phyloP scores from a whole-genome alignment of 169 alveolate genomes.

The Plasmodium berghei region DNA sequence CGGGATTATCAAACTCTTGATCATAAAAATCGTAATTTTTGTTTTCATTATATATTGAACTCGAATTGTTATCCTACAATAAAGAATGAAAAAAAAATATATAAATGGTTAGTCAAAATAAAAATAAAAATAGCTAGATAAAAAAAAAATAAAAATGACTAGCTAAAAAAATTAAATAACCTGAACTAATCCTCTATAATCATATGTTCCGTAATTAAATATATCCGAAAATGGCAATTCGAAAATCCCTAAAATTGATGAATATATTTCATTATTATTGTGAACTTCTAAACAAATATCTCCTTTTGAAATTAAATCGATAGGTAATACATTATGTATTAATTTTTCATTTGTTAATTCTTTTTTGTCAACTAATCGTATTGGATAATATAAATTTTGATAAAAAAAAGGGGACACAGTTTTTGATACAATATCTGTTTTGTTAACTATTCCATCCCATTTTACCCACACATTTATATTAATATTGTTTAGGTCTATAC shows the following conservation, averaged over 20 bases:
- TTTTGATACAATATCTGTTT: conserved; percentile 80
- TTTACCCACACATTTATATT: conserved; percentile 90
- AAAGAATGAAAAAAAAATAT: neutral
- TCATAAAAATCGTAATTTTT: conserved; percentile 18
- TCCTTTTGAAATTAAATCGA: conserved; percentile 89
- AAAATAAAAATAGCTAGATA: neutral
- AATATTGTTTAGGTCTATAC: conserved; percentile 86
- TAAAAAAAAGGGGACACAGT: conserved; percentile 88
- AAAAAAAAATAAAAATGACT: neutral
- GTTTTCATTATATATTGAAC: conserved; percentile 46
- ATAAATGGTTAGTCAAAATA: neutral
- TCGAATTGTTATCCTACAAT: conserved; percentile 61
- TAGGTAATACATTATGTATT: conserved; percentile 86
- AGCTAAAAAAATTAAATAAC: conserved; percentile 14
- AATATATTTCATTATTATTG: conserved; percentile 87
- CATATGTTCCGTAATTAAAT: conserved; percentile 81
- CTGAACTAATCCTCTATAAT: conserved; percentile 75
- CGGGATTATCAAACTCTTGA: conserved; percentile 4
- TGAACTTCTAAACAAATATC: conserved; percentile 89
- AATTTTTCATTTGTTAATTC: conserved; percentile 85
- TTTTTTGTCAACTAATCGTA: conserved; percentile 86
- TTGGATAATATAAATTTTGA: conserved; percentile 90
- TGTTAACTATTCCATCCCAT: conserved; percentile 90
- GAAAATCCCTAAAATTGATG: conserved; percentile 86
- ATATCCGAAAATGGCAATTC: conserved; percentile 85